Evolutionary conservation across 768 basidiomycete species (phyloP), one percentile per base, ranked within the genome.

Genomic region (Bullera alba): DNA sequence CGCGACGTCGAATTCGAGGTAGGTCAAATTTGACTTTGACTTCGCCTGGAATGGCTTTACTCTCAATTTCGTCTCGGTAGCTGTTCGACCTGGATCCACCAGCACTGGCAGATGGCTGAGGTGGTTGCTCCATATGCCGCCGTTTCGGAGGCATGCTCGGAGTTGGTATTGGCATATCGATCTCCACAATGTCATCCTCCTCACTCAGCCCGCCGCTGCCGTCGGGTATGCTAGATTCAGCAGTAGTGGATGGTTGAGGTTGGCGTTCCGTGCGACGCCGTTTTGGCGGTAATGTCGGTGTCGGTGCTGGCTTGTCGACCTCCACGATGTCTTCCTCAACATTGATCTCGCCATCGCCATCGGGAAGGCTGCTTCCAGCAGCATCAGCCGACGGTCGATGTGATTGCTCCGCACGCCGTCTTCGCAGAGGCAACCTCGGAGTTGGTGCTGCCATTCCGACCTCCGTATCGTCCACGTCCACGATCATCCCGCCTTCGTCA

Each of bases 311-410:
- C 26, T 35, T 46, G n/a, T 56, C 58, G 1, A 27, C 21, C 14
- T 46, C 52, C n/a, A 42, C 47, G 7, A 14, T 42, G 46, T 8
- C 16, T 10, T 19, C 32, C 34, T 29, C 42, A 21, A 29, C 47
- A 12, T 6, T 42, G n/a, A 27, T 48, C 14, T 41, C 42, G 2
- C 44, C 50, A 21, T 39, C 10, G 57, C 52, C n/a, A n/a, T n/a
- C n/a, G n/a, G n/a, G n/a, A n/a, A n/a, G n/a, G n/a, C n/a, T n/a
- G n/a, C n/a, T n/a, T n/a, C n/a, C n/a, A n/a, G n/a, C n/a, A n/a
- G n/a, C n/a, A n/a, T n/a, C n/a, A n/a, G n/a, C n/a, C n/a, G n/a
- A n/a, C n/a, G n/a, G n/a, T n/a, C n/a, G n/a, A n/a, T n/a, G n/a
- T n/a, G n/a, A n/a, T n/a, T n/a, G n/a, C n/a, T n/a, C n/a, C n/a